Evolutionary conservation across 768 basidiomycete species (phyloP).

Genomic region (Macrolepiota albuminosa): DNA sequence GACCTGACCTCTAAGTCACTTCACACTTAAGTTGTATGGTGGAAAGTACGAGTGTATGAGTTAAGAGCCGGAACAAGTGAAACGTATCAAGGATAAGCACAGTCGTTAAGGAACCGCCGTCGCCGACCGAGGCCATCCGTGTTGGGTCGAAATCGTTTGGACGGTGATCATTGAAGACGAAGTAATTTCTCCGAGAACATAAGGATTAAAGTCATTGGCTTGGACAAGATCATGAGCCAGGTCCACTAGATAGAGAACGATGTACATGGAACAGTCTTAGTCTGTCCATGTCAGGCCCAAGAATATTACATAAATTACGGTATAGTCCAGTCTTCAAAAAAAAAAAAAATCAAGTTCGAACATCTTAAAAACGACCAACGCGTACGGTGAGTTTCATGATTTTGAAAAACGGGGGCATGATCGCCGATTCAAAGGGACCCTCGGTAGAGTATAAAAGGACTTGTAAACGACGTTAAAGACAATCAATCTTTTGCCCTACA

Average conservation of each 20-base stretch:
- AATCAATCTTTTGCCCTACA: no score
- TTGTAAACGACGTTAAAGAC: no score
- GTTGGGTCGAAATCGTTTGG: background rate
- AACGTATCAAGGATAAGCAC: background rate
- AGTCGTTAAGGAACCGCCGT: background rate
- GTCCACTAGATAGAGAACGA: no score
- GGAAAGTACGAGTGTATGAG: background rate
- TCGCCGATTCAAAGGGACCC: no score
- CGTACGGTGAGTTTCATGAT: no score
- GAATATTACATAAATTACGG: no score
- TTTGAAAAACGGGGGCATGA: no score
- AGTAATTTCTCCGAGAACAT: background rate
- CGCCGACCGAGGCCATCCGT: background rate
- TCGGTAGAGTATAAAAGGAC: no score
- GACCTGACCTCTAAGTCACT: background rate
- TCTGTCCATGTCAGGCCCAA: no score
- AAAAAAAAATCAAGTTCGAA: no score
- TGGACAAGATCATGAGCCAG: background rate
- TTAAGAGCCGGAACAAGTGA: background rate
- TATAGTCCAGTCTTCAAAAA: no score
- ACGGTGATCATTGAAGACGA: background rate
- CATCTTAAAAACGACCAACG: no score
- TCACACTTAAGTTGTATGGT: background rate
- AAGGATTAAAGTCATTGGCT: background rate
- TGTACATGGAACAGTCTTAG: background rate